A percentile compares a stretch with the other conserved stretches of the same genome.
phyloP scores from a whole-genome alignment of 164 flowering plant species.

The Chimonanthus praecox region DNA sequence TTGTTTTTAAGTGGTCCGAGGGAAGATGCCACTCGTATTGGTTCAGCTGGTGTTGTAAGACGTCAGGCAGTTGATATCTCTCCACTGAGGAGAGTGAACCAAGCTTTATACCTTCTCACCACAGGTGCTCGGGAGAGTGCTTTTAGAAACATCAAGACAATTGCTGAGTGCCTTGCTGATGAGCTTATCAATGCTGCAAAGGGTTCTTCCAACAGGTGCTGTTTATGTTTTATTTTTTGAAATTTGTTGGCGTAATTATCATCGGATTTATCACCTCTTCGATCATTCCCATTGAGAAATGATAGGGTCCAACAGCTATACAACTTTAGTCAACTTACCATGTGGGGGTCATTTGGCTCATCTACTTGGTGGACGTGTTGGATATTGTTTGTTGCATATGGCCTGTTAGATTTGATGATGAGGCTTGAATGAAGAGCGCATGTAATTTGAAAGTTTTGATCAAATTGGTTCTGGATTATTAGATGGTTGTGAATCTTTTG shows the following conservation, averaged over 20 bases:
- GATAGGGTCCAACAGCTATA: too few relatives aligned
- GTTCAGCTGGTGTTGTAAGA: slow-evolving; percentile 30
- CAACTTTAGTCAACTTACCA: too few relatives aligned
- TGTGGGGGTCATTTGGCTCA: neutral
- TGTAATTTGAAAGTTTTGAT: too few relatives aligned
- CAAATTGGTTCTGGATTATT: too few relatives aligned
- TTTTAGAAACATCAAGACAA: slow-evolving; percentile 26
- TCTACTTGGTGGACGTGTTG: neutral
- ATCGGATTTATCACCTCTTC: too few relatives aligned
- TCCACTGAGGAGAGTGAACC: slow-evolving; percentile 27
- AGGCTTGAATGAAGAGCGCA: too few relatives aligned
- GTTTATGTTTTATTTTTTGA: neutral
- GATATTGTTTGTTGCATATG: too few relatives aligned
- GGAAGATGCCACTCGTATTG: slow-evolving; percentile 28
- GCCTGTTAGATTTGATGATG: too few relatives aligned
- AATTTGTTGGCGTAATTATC: neutral
- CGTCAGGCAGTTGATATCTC: slow-evolving; percentile 32
- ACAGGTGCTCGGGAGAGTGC: slow-evolving; percentile 30
- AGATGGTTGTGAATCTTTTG: too few relatives aligned
- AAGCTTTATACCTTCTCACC: slow-evolving; percentile 25
- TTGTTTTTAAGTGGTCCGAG: slow-evolving; percentile 22
- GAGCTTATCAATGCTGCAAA: slow-evolving; percentile 30
- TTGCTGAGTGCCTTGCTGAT: slow-evolving; percentile 30
- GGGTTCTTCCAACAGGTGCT: slow-evolving; percentile 26
- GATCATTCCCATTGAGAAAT: too few relatives aligned